Percentiles rank a stretch among this genome's conserved stretches.
Evolutionary conservation across 768 basidiomycete genomes (phyloP).

Genomic region (Mycena maculata): DNA sequence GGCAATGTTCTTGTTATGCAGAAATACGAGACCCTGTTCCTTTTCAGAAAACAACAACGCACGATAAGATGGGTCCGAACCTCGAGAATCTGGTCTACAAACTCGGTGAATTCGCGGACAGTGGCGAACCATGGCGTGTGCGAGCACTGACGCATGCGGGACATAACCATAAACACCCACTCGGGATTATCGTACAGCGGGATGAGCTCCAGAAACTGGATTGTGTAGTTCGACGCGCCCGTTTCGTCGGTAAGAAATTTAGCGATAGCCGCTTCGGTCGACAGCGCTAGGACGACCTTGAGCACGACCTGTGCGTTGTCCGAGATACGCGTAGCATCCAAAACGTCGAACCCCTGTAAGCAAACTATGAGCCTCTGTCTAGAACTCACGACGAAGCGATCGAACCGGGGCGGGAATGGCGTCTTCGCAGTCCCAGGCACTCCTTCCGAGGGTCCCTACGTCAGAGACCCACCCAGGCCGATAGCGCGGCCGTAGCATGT

Average conservation of each 20-base stretch:
- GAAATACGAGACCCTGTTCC: conserved; percentile 2
- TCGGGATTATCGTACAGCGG: neutral
- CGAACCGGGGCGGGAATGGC: no score
- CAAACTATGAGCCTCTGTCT: no score
- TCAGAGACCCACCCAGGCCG: no score
- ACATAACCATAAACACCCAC: neutral
- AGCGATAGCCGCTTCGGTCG: neutral
- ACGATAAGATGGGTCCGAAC: neutral
- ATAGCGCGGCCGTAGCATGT: no score
- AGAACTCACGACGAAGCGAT: no score
- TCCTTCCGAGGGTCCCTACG: no score
- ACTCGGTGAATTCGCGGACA: neutral
- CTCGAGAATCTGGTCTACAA: conserved; percentile 12
- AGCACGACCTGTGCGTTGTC: neutral
- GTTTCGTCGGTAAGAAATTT: neutral
- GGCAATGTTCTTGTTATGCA: conserved; percentile 14
- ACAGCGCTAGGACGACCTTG: neutral
- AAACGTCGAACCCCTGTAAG: neutral
- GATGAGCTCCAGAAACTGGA: neutral
- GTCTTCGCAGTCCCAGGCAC: no score
- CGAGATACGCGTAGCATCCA: neutral
- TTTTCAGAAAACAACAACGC: neutral
- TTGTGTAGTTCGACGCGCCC: neutral
- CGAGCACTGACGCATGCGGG: neutral
- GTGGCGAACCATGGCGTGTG: neutral